A percentile compares a stretch with the other conserved stretches of the same genome.
phyloP scores from a whole-genome alignment of 306 rosid genomes.

The Gynostemma pentaphyllum region DNA sequence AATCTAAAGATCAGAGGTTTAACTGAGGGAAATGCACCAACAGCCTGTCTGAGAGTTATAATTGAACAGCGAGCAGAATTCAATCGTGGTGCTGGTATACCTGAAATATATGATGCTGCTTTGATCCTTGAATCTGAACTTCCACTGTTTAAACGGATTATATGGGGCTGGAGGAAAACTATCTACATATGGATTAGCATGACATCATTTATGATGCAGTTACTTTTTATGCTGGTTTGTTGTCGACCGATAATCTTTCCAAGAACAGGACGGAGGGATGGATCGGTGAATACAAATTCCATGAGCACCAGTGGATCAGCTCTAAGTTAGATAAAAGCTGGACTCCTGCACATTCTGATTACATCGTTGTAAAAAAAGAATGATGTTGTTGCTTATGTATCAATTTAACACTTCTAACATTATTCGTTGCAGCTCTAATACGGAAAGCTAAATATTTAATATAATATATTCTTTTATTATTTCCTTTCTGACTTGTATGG shows the following conservation, averaged over 20 bases:
- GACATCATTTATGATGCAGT: conserved; percentile 31
- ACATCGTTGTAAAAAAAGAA: conserved; percentile 2
- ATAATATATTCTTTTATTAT: not conserved
- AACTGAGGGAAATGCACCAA: conserved; percentile 41
- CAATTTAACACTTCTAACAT: not conserved
- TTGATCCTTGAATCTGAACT: conserved; percentile 44
- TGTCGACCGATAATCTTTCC: conserved; percentile 55
- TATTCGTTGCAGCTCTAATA: not conserved
- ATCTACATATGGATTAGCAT: conserved; percentile 56
- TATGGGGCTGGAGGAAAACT: conserved; percentile 76
- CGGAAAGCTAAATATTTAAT: not conserved
- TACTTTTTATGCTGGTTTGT: conserved; percentile 42
- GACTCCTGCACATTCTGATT: not conserved
- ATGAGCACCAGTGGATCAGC: conserved; percentile 6
- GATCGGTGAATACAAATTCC: conserved; percentile 17
- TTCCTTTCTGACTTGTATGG: not conserved
- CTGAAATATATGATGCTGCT: conserved; percentile 63
- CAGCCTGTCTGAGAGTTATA: conserved; percentile 57
- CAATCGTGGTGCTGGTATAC: conserved; percentile 72
- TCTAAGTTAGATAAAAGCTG: conserved; percentile 13
- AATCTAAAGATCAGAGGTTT: conserved; percentile 56
- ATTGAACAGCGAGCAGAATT: conserved; percentile 66
- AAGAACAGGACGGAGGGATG: conserved; percentile 31
- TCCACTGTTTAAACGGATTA: conserved; percentile 43
- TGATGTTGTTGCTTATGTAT: not conserved